These are phyloP conservation scores for Pleodorina starrii DNA, from an alignment of 139 green algal genomes.

Conservation along the genomic window DNA sequence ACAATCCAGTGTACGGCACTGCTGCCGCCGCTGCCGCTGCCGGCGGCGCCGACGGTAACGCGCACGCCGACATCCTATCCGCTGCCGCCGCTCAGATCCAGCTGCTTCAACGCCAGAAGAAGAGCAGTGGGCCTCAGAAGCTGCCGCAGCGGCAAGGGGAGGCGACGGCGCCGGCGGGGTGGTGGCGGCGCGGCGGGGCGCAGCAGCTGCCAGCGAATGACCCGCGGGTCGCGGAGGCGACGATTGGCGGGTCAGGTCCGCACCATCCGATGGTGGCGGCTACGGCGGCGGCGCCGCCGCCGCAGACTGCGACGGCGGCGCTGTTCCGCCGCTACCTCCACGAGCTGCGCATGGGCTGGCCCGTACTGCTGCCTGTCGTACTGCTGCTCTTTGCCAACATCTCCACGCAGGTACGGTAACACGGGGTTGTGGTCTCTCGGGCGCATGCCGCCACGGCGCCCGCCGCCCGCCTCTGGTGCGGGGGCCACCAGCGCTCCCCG, in stretches of 20 bases:
- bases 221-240: background rate
- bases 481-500: no score
- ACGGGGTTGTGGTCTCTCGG: no score
- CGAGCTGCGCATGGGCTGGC: constrained; percentile 37
- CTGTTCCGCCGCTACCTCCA: constrained; percentile 38
- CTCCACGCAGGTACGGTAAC: constrained; percentile 14
- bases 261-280: background rate
- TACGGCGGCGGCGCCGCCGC: background rate
- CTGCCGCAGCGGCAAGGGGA: background rate
- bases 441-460: no score
- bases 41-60: background rate
- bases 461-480: no score
- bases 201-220: background rate
- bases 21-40: background rate
- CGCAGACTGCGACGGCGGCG: background rate
- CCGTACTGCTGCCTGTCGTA: constrained; percentile 37
- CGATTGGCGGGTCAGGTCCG: background rate
- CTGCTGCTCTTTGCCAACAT: constrained; percentile 52
- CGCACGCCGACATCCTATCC: background rate
- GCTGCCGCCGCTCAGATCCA: background rate
- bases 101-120: background rate
- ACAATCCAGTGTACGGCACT: background rate
- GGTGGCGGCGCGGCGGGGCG: background rate
- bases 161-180: background rate
- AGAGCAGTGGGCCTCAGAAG: background rate